phyloP scores from a whole-genome alignment of 2,329 filamentous ascomycete species.

The Cladobotryum protrusum region DNA sequence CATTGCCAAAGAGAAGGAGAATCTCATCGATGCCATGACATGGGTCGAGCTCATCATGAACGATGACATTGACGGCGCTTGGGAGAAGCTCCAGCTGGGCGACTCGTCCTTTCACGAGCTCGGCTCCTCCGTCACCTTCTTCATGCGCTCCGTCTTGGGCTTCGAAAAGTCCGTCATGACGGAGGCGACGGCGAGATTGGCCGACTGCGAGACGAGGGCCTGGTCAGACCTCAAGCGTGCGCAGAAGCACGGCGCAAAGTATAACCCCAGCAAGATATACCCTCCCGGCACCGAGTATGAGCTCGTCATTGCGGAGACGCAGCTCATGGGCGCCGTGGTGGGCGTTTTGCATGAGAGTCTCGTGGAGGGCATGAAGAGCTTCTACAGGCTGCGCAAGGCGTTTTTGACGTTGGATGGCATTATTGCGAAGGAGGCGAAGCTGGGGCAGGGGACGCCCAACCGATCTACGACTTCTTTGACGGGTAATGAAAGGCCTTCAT shows the following conservation, averaged over 20 bases:
- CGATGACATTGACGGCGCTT: slow-evolving; percentile 82
- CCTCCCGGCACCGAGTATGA: slow-evolving; percentile 81
- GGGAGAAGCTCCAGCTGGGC: slow-evolving; percentile 63
- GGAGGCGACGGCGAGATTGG: slow-evolving; percentile 66
- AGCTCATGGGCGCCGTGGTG: slow-evolving; percentile 84
- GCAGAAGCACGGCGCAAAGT: slow-evolving; percentile 50
- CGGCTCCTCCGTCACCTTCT: slow-evolving; percentile 72
- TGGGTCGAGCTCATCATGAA: slow-evolving; percentile 73
- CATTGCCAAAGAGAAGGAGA: slow-evolving; percentile 40
- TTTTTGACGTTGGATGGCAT: slow-evolving; percentile 77
- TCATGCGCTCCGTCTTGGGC: slow-evolving; percentile 79
- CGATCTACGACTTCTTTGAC: slow-evolving; percentile 4
- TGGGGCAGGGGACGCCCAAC: slow-evolving; percentile 15
- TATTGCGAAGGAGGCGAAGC: slow-evolving; percentile 62
- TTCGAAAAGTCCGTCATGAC: slow-evolving; percentile 91
- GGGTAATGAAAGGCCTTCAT: slow-evolving; percentile 17
- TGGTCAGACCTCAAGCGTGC: slow-evolving; percentile 71
- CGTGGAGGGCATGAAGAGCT: slow-evolving; percentile 83
- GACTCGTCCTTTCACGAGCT: slow-evolving; percentile 85
- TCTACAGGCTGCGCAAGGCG: slow-evolving; percentile 87
- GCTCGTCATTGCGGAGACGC: slow-evolving; percentile 74
- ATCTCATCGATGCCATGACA: slow-evolving; percentile 55
- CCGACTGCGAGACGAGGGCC: slow-evolving; percentile 69
- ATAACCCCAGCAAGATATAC: slow-evolving; percentile 51
- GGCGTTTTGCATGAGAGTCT: slow-evolving; percentile 88